Evolutionary conservation across 768 basidiomycete genomes (phyloP), one percentile per base, ranked within the genome.

Genomic region (Epithele typhae): DNA sequence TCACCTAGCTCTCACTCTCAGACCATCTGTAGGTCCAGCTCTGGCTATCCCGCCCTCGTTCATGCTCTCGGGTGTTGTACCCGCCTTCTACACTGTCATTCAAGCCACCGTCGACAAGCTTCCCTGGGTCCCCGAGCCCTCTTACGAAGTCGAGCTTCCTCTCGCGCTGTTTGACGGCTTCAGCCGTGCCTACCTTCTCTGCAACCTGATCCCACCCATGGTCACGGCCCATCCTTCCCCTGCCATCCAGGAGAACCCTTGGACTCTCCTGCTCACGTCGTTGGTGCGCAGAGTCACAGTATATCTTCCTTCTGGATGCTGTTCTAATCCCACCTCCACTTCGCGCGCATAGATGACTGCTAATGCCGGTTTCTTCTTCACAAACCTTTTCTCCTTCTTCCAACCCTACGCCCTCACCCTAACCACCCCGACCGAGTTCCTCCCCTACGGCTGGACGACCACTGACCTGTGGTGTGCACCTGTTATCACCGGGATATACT

Each of bases 391-490:
- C 67, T 84, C 83, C 30, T 79, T 90, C 66, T 72, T 91, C 34
- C 78, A 83, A 49, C 87, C 91, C 0, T 81, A 81, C 5, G 70
- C 84, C 0, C 71, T 90, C 48, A 59, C 76, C 5, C 63, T 93
- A 18, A 71, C 81, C 25, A 92, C 90, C 0, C 92, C 93, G 1
- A 73, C 82, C 0, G 92, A 94, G 61, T 74, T 96, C 7, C 73
- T 73, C 43, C 76, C 88, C 0, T 85, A 84, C 47, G 93, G 93
- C 11, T 95, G 92, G 92, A 85, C 82, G 35, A 79, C 82, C 19
- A 76, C 80, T 0, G 93, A 95, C 60, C 63, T 92, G 24, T 95
- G 92, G 92, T 79, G 79, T 64, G 90, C 92, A 8, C 83, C 90
- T 6, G 66, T 83, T 54, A 68, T 83, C 56, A 91, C 90, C 10